Conservation (phyloP, 768 basidiomycete species). For the Hygrophorus pudorinus region DNA sequence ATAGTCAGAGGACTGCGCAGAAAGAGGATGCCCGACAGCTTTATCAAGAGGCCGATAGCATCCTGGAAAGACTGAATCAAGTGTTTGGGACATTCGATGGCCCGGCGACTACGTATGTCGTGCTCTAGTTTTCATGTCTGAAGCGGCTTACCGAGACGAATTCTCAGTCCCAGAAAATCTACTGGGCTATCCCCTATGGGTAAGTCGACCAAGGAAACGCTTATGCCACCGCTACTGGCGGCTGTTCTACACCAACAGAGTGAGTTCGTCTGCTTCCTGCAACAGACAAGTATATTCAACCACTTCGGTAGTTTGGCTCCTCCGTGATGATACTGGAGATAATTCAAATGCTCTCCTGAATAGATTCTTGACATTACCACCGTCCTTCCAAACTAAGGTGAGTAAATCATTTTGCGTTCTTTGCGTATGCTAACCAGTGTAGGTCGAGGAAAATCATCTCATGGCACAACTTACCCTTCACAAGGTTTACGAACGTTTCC, state of each 20-base stretch:
- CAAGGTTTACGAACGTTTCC: conserved; percentile 68
- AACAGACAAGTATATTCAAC: conserved; percentile 1
- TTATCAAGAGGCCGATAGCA: conserved; percentile 45
- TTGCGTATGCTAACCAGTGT: not conserved
- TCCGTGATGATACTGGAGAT: conserved; percentile 46
- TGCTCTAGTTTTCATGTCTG: not conserved
- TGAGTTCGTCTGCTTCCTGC: conserved; percentile 24
- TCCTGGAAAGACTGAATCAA: conserved; percentile 54
- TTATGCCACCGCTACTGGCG: conserved; percentile 54
- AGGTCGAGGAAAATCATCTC: conserved; percentile 71
- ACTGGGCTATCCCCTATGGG: conserved; percentile 24
- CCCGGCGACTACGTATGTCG: conserved; percentile 31
- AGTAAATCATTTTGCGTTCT: conserved; percentile 2
- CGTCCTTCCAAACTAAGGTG: conserved; percentile 51
- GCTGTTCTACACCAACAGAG: conserved; percentile 58
- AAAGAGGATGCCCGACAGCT: conserved; percentile 38
- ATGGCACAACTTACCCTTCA: conserved; percentile 74
- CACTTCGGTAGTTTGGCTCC: conserved; percentile 46
- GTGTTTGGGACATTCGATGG: conserved; percentile 45
- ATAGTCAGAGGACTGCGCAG: conserved; percentile 30
- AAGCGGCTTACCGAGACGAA: not conserved
- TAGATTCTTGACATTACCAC: conserved; percentile 45
- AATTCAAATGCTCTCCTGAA: conserved; percentile 46
- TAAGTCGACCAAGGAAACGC: conserved; percentile 28
- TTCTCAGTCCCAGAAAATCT: conserved; percentile 33